Base-by-base conservation (phyloP, 805 yeast genomes). In the Candida vaughaniae region DNA sequence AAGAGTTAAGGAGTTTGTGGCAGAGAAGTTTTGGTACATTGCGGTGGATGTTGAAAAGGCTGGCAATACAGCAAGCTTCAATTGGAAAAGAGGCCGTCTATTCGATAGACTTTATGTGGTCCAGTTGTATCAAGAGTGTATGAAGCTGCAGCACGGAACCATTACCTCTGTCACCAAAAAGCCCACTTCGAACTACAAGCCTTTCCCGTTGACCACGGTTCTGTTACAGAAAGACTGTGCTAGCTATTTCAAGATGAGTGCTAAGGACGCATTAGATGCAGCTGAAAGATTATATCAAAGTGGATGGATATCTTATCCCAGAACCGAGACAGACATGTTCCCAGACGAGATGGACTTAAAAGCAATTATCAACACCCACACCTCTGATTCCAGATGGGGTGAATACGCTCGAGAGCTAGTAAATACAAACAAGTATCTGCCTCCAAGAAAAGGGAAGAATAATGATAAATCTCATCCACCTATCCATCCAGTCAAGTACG, bases 381-480 rank as follows among this genome's bases (percentile, higher is more conserved):
- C 60, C 0, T 63, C 60, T 10, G 75, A 77, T 34, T 41, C 62
- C 2, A 57, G 58, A 3, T 91, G 96, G 96, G 95, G 95, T 0
- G 41, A 45, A 0, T 89, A 85, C 53, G 91, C 96, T 0, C 46
- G 48, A 8, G 41, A 62, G 41, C 42, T 66, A 40, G 45, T 58
- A 3, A 17, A 6, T 15, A 35, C 58, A 3, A 71, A 70, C 22
- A 72, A 70, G 26, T 85, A 74, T 51, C 52, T 69, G n/a, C 52
- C 52, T 3, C 99, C 99, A 0, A 64, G 98, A 34, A 70, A 71
- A 26, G 99, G 99, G 4, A 72, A 67, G 9, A 82, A 86, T 53
- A 85, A 89, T 53, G 99, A 93, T 63, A 81, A 88, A 54, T 98
- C 99, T 16, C 99, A 93, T 73, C 98, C 99, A 4, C 97, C 99